Evolutionary conservation across 179 eudicot genomes (phyloP).

Genomic region (Camellia oleifera): DNA sequence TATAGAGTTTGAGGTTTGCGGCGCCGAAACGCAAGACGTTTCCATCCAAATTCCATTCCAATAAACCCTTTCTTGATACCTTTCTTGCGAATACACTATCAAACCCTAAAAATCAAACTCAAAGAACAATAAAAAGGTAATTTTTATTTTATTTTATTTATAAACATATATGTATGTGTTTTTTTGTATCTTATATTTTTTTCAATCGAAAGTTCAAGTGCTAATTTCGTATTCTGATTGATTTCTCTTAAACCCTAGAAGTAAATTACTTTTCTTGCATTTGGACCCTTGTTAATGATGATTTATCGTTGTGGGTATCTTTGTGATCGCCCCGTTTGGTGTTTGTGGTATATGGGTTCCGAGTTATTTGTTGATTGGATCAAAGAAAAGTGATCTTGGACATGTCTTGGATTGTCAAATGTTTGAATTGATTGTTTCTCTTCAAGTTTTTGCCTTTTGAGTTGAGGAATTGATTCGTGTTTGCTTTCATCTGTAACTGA

Average conservation of each 20-base stretch:
- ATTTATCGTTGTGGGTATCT: not conserved
- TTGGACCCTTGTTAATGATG: not conserved
- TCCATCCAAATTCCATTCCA: not conserved
- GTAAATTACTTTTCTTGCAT: not conserved
- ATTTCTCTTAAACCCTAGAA: not conserved
- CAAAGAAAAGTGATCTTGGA: not conserved
- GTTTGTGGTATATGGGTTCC: constrained; percentile 2
- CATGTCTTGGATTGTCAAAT: constrained; percentile 3
- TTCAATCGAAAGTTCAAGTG: not conserved
- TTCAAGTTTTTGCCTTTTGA: not conserved
- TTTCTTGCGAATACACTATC: not conserved
- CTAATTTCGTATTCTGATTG: not conserved
- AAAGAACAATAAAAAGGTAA: constrained; percentile 7
- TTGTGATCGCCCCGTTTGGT: not conserved
- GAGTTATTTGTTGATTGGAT: constrained; percentile 8
- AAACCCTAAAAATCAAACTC: not conserved
- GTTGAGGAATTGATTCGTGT: not conserved
- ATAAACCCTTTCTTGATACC: not conserved
- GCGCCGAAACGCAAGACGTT: constrained; percentile 7
- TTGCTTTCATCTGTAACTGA: not conserved
- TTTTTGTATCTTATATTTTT: not conserved
- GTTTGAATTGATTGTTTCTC: not conserved
- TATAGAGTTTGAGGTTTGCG: not conserved
- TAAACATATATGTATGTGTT: not conserved
- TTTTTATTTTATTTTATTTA: not conserved